phyloP scores from a whole-genome alignment of 2,329 filamentous ascomycete genomes.

The Pyrenophora tritici-repentis region DNA sequence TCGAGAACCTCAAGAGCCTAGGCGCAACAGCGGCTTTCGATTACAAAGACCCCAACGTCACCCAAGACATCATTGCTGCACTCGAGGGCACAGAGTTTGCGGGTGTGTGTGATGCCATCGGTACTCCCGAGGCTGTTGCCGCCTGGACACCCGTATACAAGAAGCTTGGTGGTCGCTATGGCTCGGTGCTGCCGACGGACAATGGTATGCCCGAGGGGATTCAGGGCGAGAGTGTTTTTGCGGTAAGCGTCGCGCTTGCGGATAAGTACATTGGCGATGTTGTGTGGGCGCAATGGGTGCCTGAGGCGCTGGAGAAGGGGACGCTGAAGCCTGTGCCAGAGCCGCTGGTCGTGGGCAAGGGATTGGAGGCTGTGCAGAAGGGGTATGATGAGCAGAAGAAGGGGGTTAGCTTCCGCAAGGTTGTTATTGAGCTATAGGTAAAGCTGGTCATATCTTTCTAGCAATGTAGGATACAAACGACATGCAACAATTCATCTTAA shows the following conservation, averaged over 20 bases:
- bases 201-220: constrained; percentile 34
- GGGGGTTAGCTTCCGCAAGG: constrained; percentile 43
- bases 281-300: constrained; percentile 43
- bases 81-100: constrained; percentile 50
- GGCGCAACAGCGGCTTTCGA: constrained; percentile 41
- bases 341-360: constrained; percentile 36
- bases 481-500: background rate
- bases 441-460: background rate
- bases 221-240: constrained; percentile 31
- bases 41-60: constrained; percentile 37
- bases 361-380: constrained; percentile 35
- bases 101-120: constrained; percentile 51
- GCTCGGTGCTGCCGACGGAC: constrained; percentile 26
- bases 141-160: constrained; percentile 36
- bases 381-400: constrained; percentile 35
- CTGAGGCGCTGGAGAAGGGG: constrained; percentile 38
- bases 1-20: constrained; percentile 34
- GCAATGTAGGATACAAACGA: background rate
- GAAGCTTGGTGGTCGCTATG: constrained; percentile 39
- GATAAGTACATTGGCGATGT: constrained; percentile 40
- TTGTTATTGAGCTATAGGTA: constrained; percentile 34
- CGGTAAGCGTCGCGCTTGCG: constrained; percentile 20
- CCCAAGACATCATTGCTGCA: constrained; percentile 48
- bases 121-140: constrained; percentile 25
- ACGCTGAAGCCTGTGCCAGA: constrained; percentile 39